A percentile compares a stretch with the other conserved stretches of the same genome.
Evolutionary conservation across 768 basidiomycete genomes (phyloP).

Genomic region (Mycena galopus): DNA sequence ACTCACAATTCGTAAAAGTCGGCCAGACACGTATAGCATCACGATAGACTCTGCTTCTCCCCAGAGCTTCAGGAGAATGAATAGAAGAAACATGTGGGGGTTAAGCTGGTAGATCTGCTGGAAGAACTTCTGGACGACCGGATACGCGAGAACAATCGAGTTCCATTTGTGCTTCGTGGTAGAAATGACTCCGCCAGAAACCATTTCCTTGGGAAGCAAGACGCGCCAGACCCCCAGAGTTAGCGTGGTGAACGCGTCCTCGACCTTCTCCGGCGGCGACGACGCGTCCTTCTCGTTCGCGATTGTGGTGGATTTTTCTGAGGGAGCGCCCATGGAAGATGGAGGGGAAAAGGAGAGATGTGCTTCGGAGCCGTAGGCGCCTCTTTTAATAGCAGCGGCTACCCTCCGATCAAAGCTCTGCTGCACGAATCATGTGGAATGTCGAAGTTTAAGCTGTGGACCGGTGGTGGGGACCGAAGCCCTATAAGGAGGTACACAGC

Average conservation of each 20-base stretch:
- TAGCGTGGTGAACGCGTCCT: slow-evolving; percentile 14
- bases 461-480: background rate
- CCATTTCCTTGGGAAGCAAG: slow-evolving; percentile 11
- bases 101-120: slow-evolving; percentile 13
- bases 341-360: background rate
- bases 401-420: background rate
- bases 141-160: slow-evolving; percentile 7
- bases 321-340: slow-evolving; percentile 17
- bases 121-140: slow-evolving; percentile 20
- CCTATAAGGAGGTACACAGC: background rate
- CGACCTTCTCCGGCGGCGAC: background rate
- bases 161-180: slow-evolving; percentile 19
- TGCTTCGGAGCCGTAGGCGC: background rate
- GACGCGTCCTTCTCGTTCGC: background rate
- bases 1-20: slow-evolving; percentile 17
- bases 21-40: background rate
- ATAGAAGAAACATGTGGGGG: slow-evolving; percentile 2
- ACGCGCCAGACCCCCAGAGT: slow-evolving; percentile 33
- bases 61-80: slow-evolving; percentile 21
- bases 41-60: slow-evolving; percentile 15
- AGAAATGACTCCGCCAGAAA: background rate
- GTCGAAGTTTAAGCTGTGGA: background rate
- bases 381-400: background rate
- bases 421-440: background rate
- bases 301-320: background rate